Evolutionary conservation across 2,329 filamentous ascomycete species (phyloP), one percentile per base, ranked within the genome.

Genomic region (Aspergillaceae sp.): DNA sequence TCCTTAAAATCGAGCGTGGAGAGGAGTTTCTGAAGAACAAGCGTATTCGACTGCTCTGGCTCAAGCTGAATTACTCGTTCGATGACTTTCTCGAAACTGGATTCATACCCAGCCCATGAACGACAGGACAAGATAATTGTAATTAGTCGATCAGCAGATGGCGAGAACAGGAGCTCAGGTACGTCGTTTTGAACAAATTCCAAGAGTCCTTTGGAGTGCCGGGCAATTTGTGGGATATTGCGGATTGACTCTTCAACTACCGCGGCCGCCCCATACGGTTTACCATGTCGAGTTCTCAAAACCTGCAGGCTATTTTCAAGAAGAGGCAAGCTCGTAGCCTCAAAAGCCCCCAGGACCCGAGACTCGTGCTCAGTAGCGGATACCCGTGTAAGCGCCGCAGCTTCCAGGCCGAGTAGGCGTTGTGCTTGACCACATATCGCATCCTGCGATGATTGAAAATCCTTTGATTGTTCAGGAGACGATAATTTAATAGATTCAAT

Each of bases 401-500:
- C 53, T 50, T 74, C 72, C 7, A 88, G 65, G 1, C 76, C 68
- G 49, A 86, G 83, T 69, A 87, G 87, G 0, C 86, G 81, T 40
- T 74, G 72, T 0, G 83, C 82, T 56, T 85, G 78, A 5, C 81
- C 74, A 7, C 79, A 78, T 28, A 94, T 74, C 36, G 73, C 72
- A 43, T 79, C 75, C 61, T 95, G 88, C 0, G 87, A 94, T 37
- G 75, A 74, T 28, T 78, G 75, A 54, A 86, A 86, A 11, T 88
- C 85, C 51, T 84, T 84, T 0, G 88, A 89, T 46, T 91, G 82
- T 59, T 91, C 88, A 1, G 90, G 88, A 4, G 87, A 75, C 0
- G 88, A 94, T 4, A 79, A 78, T 45, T 82, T 82, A 47, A 95
- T 81, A 34, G 78, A 75, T 30, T 80, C 72, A 28, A 83, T 72